Percentiles rank a stretch among this genome's conserved stretches.
phyloP scores from a whole-genome alignment of 805 yeast genomes.

The Candida ovalis region DNA sequence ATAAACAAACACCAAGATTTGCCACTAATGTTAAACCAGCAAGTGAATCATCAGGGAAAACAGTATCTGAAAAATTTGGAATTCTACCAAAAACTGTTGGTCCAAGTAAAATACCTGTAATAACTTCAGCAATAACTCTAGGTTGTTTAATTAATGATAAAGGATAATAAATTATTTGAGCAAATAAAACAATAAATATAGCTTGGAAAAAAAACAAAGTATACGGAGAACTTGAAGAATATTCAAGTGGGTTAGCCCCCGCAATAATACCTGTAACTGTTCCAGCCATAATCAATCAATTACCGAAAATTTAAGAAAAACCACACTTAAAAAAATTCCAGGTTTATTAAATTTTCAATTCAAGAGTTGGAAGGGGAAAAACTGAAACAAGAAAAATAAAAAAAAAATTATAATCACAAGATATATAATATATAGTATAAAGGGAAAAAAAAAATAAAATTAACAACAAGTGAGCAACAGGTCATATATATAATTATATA shows the following conservation, averaged over 20 bases:
- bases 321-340: too few relatives aligned
- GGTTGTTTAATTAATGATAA: constrained; percentile 66
- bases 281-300: neutral
- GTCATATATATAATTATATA: too few relatives aligned
- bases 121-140: constrained; percentile 75
- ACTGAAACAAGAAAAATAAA: too few relatives aligned
- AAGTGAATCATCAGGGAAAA: constrained; percentile 62
- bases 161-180: constrained; percentile 60
- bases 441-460: too few relatives aligned
- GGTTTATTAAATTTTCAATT: too few relatives aligned
- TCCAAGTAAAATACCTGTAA: constrained; percentile 71
- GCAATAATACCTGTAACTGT: constrained; percentile 60
- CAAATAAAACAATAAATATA: constrained; percentile 52
- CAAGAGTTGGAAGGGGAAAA: too few relatives aligned
- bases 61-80: constrained; percentile 58
- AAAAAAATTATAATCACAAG: too few relatives aligned
- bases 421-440: too few relatives aligned
- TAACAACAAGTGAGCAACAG: too few relatives aligned
- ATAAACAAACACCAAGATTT: constrained; percentile 69
- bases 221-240: constrained; percentile 54
- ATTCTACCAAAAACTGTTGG: constrained; percentile 73
- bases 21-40: constrained; percentile 66
- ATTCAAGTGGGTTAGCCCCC: constrained; percentile 67
- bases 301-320: neutral
- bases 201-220: constrained; percentile 71